Evolutionary conservation across 495 filamentous ascomycete genomes (phyloP).

Genomic region (Cercophora sp.): DNA sequence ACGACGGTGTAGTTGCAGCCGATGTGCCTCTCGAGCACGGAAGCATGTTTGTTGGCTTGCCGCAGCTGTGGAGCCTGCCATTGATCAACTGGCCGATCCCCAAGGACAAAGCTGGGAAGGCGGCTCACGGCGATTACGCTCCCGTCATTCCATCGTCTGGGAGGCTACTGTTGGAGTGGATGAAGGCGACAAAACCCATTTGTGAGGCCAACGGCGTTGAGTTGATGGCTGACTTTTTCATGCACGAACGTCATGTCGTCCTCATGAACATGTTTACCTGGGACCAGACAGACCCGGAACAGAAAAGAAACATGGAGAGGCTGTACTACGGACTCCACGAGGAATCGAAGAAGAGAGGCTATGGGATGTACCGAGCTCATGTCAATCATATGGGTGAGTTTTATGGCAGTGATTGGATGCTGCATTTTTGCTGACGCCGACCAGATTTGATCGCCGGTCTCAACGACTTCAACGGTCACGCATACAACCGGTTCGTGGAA

Average conservation of each 20-base stretch:
- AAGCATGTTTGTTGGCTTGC: slow-evolving; percentile 37
- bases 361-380: slow-evolving; percentile 41
- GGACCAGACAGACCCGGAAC: slow-evolving; percentile 35
- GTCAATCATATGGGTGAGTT: slow-evolving; percentile 44
- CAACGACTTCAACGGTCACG: slow-evolving; percentile 43
- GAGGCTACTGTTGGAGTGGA: slow-evolving; percentile 37
- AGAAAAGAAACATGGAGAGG: slow-evolving; percentile 24
- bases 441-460: slow-evolving; percentile 38
- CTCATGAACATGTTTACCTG: slow-evolving; percentile 44
- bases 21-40: slow-evolving; percentile 32
- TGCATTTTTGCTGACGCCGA: slow-evolving; percentile 10
- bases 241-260: slow-evolving; percentile 41
- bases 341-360: slow-evolving; percentile 36
- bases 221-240: slow-evolving; percentile 42
- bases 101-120: slow-evolving; percentile 24
- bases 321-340: slow-evolving; percentile 34
- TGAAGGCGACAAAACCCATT: slow-evolving; percentile 30
- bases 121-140: slow-evolving; percentile 42
- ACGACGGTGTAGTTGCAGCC: slow-evolving; percentile 38
- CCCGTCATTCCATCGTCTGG: slow-evolving; percentile 40
- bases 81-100: slow-evolving; percentile 38
- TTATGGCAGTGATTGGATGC: background rate
- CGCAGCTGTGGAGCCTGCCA: slow-evolving; percentile 38
- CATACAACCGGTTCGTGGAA: slow-evolving; percentile 40
- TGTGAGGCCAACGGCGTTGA: slow-evolving; percentile 41